phyloP scores from a whole-genome alignment of 1,284 basidiomycete genomes.

The Ceratobasidium sp. region DNA sequence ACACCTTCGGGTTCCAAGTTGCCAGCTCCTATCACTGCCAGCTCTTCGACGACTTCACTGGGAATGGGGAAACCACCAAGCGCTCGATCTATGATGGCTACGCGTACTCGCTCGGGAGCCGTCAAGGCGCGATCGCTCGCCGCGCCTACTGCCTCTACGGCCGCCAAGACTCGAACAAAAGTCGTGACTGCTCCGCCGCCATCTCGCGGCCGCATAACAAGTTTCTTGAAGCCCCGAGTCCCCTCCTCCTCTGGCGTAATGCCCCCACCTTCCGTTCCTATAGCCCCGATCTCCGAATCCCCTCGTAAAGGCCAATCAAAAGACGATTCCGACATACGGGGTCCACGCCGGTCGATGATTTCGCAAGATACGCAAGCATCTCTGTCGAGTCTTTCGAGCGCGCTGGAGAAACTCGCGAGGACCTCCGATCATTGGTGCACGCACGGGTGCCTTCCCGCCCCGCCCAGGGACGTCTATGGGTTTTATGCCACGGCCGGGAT shows the following conservation, averaged over 20 bases:
- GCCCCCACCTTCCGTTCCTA: conserved; percentile 21
- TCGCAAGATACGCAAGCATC: conserved; percentile 40
- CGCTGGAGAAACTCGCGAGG: conserved; percentile 40
- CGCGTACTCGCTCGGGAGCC: conserved; percentile 13
- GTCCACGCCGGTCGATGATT: conserved; percentile 35
- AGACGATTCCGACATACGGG: conserved; percentile 31
- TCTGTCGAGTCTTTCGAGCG: conserved; percentile 39
- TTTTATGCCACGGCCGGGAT: conserved; percentile 7
- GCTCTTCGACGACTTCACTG: background rate
- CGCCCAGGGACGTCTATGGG: conserved; percentile 39
- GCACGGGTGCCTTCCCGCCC: conserved; percentile 32
- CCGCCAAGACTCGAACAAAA: conserved; percentile 23
- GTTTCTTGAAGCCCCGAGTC: conserved; percentile 20
- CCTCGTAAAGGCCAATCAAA: conserved; percentile 30
- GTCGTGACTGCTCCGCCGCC: conserved; percentile 14
- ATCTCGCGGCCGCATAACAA: conserved; percentile 21
- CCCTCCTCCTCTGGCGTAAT: background rate
- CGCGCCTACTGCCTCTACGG: conserved; percentile 29
- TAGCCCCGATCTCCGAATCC: background rate
- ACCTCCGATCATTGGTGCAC: conserved; percentile 15
- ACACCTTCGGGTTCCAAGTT: background rate
- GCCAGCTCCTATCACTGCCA: background rate
- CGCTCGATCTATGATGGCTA: background rate
- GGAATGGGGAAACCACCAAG: background rate
- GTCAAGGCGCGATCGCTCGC: conserved; percentile 16